These are phyloP conservation scores for Calocybe gambosa DNA, from an alignment of 1,284 basidiomycete genomes.

Conservation along the genomic window DNA sequence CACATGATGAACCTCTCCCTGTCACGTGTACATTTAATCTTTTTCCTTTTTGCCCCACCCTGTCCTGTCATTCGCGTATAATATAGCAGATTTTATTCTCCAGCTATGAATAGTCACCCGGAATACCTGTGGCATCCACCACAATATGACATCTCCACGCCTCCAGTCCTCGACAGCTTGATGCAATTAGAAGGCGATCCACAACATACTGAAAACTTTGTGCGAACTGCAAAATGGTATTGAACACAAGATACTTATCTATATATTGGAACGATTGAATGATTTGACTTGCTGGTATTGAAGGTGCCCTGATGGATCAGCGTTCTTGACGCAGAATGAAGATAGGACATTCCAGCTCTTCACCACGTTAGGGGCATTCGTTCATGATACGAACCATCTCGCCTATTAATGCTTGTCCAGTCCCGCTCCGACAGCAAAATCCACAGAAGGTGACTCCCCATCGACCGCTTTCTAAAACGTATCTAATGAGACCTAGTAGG, in stretches of 20 bases:
- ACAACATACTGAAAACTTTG: conserved; percentile 34
- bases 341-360: conserved; percentile 49
- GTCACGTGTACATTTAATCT: too few species aligned
- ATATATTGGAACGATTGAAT: too few species aligned
- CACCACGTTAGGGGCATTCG: conserved; percentile 28
- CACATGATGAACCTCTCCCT: too few species aligned
- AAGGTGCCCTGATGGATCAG: conserved; percentile 64
- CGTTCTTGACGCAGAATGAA: conserved; percentile 55
- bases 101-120: not conserved
- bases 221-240: conserved; percentile 46
- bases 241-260: conserved; percentile 5
- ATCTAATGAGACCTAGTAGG: not conserved
- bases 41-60: too few species aligned
- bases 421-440: not conserved
- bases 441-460: not conserved
- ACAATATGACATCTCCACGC: conserved; percentile 17
- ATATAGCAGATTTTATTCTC: too few species aligned
- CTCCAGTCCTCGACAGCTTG: conserved; percentile 11
- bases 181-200: conserved; percentile 18
- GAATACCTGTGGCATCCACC: conserved; percentile 18
- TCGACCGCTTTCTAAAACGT: not conserved
- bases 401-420: not conserved
- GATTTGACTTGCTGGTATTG: too few species aligned
- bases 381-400: not conserved
- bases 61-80: conserved; percentile 17